phyloP scores from a whole-genome alignment of 106 monocot genomes.

The Dendrobium chrysotoxum region DNA sequence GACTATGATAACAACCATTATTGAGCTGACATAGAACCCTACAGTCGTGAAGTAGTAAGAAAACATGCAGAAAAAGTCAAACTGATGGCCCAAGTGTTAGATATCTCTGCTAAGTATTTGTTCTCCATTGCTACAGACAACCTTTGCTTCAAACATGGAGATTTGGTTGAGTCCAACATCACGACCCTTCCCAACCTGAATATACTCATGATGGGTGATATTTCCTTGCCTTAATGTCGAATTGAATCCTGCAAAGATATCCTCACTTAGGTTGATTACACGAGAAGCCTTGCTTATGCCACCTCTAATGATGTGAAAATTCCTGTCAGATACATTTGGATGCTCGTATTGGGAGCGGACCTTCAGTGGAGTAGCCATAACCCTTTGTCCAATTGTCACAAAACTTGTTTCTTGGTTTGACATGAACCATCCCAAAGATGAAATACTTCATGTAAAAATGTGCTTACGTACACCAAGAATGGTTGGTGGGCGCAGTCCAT shows the following conservation, averaged over 20 bases:
- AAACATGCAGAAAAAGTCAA: too few species aligned
- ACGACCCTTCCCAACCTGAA: conserved; percentile 94
- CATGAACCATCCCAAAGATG: too few species aligned
- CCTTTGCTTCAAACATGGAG: conserved; percentile 86
- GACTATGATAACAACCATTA: too few species aligned
- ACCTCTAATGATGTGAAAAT: conserved; percentile 83
- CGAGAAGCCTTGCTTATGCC: conserved; percentile 28
- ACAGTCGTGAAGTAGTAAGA: too few species aligned
- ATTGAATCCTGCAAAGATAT: conserved; percentile 98
- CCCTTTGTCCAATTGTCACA: conserved; percentile 11
- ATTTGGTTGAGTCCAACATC: conserved; percentile 99
- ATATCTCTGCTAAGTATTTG: too few species aligned
- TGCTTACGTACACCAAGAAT: too few species aligned
- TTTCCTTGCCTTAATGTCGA: conserved; percentile 88
- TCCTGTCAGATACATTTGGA: conserved; percentile 92
- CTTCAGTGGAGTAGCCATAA: conserved; percentile 80
- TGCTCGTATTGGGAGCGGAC: conserved; percentile 98
- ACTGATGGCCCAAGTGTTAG: too few species aligned
- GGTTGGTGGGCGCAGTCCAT: too few species aligned
- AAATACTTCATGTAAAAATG: too few species aligned
- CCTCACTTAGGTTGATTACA: conserved; percentile 91
- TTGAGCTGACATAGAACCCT: too few species aligned
- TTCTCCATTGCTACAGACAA: too few species aligned
- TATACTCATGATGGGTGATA: conserved; percentile 97
- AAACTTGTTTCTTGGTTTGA: too few species aligned